Evolutionary conservation across 352 stramenopile genomes (phyloP), one percentile per base, ranked within the genome.

Genomic region (Plasmopara halstedii): DNA sequence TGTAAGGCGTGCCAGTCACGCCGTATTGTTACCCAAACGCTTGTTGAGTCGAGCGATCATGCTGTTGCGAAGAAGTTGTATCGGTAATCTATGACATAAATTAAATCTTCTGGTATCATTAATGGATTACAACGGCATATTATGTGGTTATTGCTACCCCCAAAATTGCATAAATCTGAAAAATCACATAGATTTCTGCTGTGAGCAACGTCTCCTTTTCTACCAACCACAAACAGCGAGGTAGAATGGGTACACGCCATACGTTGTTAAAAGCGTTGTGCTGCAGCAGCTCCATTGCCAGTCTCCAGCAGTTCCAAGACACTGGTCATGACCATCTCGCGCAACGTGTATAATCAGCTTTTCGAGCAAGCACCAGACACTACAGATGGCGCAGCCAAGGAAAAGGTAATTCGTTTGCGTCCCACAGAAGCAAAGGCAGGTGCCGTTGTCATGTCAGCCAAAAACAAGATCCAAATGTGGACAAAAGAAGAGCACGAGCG

Each of bases 401-500:
- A 81, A 47, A 67, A 82, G 43, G 68, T 90, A 44, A 90, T 90
- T 50, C 75, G 79, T 11, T 60, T 90, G 42, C 75, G 72, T 9
- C 79, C 79, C 10, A 90, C 75, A 0, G 78, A 89, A 53, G 79
- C 79, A 44, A 90, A 90, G 53, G 75, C 76, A 7, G 79, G 79
- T 38, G 76, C 79, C 21, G 69, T 85, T 19, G 75, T 88, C 20
- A 70, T 85, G 52, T 87, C 79, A 34, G 74, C 75, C 40, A 90
- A 88, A 70, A 83, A 67, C 60, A 82, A 83, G 48, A 85, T 90
- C 54, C 70, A 88, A 47, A 88, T 91, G 72, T 91, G 79, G 79
- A 88, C 79, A 7, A 80, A 84, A 45, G 76, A 91, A 40, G 79
- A 91, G 57, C 82, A 94, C 62, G 82, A 91, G 43, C 74, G 73